These are phyloP conservation scores for Penicillium malachiteum DNA, from an alignment of 495 filamentous ascomycete genomes.

Conservation along the genomic window DNA sequence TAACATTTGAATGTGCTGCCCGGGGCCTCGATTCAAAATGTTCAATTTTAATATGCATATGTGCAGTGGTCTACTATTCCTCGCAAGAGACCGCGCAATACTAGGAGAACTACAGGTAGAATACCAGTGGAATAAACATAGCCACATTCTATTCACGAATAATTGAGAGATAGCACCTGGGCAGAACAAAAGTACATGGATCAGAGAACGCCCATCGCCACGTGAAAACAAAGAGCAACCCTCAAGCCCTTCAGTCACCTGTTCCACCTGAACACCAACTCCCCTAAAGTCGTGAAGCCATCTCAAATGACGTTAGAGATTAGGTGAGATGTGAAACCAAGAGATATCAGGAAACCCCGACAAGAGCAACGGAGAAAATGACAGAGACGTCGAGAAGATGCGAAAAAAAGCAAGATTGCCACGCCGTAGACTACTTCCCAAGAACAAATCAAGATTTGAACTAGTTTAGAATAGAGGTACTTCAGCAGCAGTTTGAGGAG, in stretches of 20 bases:
- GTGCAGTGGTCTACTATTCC: no score
- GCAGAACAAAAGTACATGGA: constrained; percentile 26
- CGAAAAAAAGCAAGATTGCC: constrained; percentile 16
- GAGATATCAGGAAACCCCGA: constrained; percentile 24
- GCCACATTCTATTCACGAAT: constrained; percentile 29
- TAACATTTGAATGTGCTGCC: no score
- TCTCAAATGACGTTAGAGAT: constrained; percentile 32
- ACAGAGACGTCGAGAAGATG: constrained; percentile 6
- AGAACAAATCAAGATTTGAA: constrained; percentile 7
- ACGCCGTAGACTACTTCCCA: constrained; percentile 27
- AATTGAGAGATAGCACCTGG: constrained; percentile 12
- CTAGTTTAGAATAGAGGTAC: constrained; percentile 4
- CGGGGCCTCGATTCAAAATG: no score
- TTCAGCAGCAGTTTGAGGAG: constrained; percentile 6
- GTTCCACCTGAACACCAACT: constrained; percentile 36
- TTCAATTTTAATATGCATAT: no score
- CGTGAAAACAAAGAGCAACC: constrained; percentile 24
- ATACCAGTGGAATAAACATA: constrained; percentile 10
- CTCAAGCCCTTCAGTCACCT: constrained; percentile 31
- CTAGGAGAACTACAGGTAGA: background rate
- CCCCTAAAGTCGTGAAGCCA: constrained; percentile 31
- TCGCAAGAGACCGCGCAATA: no score
- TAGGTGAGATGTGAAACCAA: constrained; percentile 34
- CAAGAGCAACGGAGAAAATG: constrained; percentile 13
- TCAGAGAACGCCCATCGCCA: constrained; percentile 31